A percentile compares a stretch with the other conserved stretches of the same genome.
Evolutionary conservation across 352 stramenopile species (phyloP).

Genomic region (Poterioochromonas sp.): DNA sequence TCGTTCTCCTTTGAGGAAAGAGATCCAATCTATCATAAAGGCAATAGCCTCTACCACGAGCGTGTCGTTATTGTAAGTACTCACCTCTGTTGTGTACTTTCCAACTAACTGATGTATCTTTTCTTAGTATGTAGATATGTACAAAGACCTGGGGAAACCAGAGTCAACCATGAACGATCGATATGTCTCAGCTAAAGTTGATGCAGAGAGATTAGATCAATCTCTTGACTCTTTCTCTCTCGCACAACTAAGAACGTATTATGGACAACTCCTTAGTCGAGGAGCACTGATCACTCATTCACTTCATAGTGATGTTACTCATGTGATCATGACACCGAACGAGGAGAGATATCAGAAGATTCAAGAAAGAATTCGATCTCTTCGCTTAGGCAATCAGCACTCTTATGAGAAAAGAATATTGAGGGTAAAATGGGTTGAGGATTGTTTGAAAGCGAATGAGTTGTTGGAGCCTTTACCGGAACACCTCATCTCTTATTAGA

Average conservation of each 20-base stretch:
- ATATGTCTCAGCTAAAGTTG: too few species aligned
- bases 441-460: too few species aligned
- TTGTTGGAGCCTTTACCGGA: too few species aligned
- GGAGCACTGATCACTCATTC: neutral
- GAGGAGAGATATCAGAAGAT: too few species aligned
- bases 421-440: too few species aligned
- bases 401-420: too few species aligned
- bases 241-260: neutral
- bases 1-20: neutral
- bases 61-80: neutral
- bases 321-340: neutral
- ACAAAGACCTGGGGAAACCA: neutral
- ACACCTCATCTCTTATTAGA: too few species aligned
- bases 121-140: conserved; percentile 7
- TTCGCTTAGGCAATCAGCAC: too few species aligned
- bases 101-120: neutral
- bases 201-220: neutral
- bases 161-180: neutral
- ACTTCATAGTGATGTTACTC: neutral
- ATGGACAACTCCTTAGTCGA: neutral
- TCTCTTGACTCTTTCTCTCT: neutral
- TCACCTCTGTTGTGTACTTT: neutral
- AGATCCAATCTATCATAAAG: neutral
- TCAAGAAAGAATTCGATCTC: too few species aligned
- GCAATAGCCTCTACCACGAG: neutral